These are phyloP conservation scores for Pelargonium nanum DNA, from an alignment of 345 rosid genomes.

Conservation along the genomic window DNA sequence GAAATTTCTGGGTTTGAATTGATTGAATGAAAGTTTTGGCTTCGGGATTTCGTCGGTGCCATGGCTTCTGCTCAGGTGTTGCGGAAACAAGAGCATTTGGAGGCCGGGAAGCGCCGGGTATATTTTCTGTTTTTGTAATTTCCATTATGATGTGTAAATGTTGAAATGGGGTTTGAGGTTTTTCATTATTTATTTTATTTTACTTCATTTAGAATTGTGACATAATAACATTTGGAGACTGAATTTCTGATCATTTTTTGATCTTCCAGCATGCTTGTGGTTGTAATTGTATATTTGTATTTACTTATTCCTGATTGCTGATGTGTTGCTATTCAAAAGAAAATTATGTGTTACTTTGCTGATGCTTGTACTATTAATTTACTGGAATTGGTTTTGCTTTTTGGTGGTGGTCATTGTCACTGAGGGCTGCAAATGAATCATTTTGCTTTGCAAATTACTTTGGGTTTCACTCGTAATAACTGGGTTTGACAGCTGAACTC, in stretches of 20 bases:
- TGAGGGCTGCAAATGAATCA: not conserved
- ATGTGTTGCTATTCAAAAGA: not conserved
- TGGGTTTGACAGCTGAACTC: not conserved
- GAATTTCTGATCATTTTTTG: not conserved
- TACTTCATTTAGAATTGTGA: too few relatives aligned
- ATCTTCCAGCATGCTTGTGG: not conserved
- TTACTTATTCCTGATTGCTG: not conserved
- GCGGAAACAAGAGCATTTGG: slow-evolving; percentile 71
- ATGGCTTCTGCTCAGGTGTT: slow-evolving; percentile 97
- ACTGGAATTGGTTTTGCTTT: not conserved
- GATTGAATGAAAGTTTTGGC: not conserved
- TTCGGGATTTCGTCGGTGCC: not conserved
- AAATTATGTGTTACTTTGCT: not conserved
- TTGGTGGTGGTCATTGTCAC: not conserved
- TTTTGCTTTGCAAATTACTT: not conserved
- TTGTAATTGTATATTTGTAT: too few relatives aligned
- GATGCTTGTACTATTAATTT: not conserved
- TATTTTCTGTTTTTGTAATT: slow-evolving; percentile 1
- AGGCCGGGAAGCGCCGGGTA: slow-evolving; percentile 96
- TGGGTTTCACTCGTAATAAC: not conserved
- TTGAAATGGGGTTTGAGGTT: not conserved
- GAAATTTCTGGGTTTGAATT: not conserved
- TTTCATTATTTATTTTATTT: not conserved
- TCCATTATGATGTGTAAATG: not conserved
- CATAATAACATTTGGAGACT: not conserved